Evolutionary conservation across 768 basidiomycete species (phyloP).

Genomic region (Termitomyces sp.): DNA sequence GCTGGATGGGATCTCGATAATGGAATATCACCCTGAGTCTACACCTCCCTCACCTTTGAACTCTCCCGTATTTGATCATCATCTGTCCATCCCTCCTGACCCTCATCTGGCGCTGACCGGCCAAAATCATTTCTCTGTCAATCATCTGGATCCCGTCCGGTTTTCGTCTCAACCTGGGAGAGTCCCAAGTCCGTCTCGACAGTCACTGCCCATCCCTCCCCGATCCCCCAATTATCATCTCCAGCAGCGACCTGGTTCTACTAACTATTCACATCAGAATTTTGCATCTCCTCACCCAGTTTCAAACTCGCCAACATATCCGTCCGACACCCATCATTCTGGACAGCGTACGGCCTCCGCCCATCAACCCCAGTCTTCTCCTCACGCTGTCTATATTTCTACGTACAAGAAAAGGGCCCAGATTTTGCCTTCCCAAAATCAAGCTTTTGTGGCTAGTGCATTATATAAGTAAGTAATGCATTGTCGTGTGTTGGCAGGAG

Average conservation of each 20-base stretch:
- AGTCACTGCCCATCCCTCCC: conserved; percentile 14
- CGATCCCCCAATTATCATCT: conserved; percentile 7
- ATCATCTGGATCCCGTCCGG: background rate
- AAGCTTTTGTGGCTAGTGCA: conserved; percentile 32
- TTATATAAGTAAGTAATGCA: conserved; percentile 52
- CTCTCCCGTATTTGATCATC: conserved; percentile 12
- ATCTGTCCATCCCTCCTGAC: conserved; percentile 6
- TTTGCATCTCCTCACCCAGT: background rate
- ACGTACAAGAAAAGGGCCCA: conserved; percentile 32
- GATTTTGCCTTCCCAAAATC: conserved; percentile 23
- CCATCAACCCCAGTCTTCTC: conserved; percentile 6
- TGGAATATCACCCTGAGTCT: conserved; percentile 20
- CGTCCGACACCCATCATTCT: background rate
- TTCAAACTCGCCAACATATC: background rate
- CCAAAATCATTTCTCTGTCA: conserved; percentile 1
- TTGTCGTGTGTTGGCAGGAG: background rate
- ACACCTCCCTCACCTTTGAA: conserved; percentile 19
- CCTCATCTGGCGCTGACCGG: conserved; percentile 5
- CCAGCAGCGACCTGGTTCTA: conserved; percentile 12
- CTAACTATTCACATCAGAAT: background rate
- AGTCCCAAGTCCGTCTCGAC: conserved; percentile 16
- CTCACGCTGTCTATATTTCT: conserved; percentile 38
- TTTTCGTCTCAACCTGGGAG: background rate
- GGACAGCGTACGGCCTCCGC: conserved; percentile 7
- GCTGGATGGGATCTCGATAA: conserved; percentile 29